Evolutionary conservation across 78 protist species (phyloP).

Genomic region (slime mould (Dictyostelium discoideum)): dicty_2.7 NC_007091.3:1571501-1572000

Average conservation of each 20-base stretch:
- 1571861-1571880: constrained; percentile 54
- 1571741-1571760: constrained; percentile 3
- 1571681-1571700: constrained; percentile 25
- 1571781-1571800: constrained; percentile 17
- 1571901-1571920: constrained; percentile 29
- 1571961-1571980: constrained; percentile 61
- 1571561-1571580: background rate
- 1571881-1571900: constrained; percentile 9
- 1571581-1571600: constrained; percentile 9
- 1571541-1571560: background rate
- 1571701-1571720: constrained; percentile 39
- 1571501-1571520: constrained; percentile 8
- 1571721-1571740: constrained; percentile 52
- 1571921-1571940: constrained; percentile 20
- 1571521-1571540: background rate
- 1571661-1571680: background rate
- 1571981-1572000: background rate
- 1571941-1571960: constrained; percentile 27
- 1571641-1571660: background rate
- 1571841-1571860: constrained; percentile 48
- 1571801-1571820: constrained; percentile 32
- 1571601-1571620: constrained; percentile 43
- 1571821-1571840: constrained; percentile 40
- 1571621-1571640: constrained; percentile 43
- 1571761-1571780: constrained; percentile 19